Conservation (phyloP, 352 stramenopile genomes). For the Halophytophthora batemanensis region DNA sequence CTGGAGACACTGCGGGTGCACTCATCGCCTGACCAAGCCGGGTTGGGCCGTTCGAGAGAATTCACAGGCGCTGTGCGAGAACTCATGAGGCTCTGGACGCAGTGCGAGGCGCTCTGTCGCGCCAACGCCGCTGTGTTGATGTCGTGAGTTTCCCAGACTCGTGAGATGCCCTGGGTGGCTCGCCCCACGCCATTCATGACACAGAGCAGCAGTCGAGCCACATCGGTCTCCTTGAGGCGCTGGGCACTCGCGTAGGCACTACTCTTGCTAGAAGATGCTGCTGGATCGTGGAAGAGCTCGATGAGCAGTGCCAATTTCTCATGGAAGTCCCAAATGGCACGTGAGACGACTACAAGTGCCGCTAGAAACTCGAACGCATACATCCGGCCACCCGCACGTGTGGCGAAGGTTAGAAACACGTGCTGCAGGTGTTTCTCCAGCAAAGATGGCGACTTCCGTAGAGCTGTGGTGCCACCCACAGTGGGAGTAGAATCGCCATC, state of each 20-base stretch:
- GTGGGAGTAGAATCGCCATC: neutral
- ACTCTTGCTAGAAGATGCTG: conserved; percentile 12
- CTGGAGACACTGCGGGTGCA: conserved; percentile 13
- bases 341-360: conserved; percentile 49
- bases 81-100: conserved; percentile 12
- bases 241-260: conserved; percentile 7
- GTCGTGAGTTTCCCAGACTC: conserved; percentile 36
- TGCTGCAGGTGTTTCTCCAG: conserved; percentile 58
- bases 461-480: neutral
- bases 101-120: conserved; percentile 21
- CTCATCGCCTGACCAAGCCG: too few species aligned
- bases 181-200: conserved; percentile 50
- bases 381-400: conserved; percentile 20
- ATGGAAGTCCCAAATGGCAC: conserved; percentile 57
- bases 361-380: conserved; percentile 66
- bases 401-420: conserved; percentile 54
- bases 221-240: conserved; percentile 52
- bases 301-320: conserved; percentile 56
- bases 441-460: conserved; percentile 20
- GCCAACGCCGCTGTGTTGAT: conserved; percentile 15
- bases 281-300: conserved; percentile 52
- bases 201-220: conserved; percentile 53
- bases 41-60: neutral
- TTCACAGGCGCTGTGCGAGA: neutral
- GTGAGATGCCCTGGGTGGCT: conserved; percentile 42